Conservation (phyloP, 2,329 filamentous ascomycete species). For the Fusarium anthophilum region DNA sequence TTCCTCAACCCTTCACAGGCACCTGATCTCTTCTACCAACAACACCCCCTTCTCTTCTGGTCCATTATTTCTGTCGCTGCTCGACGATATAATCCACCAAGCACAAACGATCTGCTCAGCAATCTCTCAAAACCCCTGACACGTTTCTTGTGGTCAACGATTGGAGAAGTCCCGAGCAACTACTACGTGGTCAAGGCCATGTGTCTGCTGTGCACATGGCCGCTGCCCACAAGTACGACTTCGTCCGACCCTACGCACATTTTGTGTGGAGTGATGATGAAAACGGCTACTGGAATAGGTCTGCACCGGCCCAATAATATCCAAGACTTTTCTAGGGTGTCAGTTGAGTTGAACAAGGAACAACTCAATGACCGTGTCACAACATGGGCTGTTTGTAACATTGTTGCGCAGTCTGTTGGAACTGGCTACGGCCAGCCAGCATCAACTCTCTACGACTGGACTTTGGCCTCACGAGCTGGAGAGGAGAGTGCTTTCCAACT, state of each 20-base stretch:
- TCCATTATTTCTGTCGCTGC: conserved; percentile 79
- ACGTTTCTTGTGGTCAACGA: conserved; percentile 78
- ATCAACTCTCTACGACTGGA: conserved; percentile 81
- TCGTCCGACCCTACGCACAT: conserved; percentile 85
- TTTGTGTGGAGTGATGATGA: conserved; percentile 85
- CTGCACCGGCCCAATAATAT: conserved; percentile 83
- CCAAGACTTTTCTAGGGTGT: conserved; percentile 82
- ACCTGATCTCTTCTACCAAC: conserved; percentile 78
- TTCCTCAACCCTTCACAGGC: conserved; percentile 74
- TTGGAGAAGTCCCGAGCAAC: conserved; percentile 79
- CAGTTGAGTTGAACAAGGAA: conserved; percentile 78
- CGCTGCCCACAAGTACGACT: conserved; percentile 82
- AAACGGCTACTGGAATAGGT: conserved; percentile 84
- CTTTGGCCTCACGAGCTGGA: conserved; percentile 68
- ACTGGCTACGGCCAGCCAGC: conserved; percentile 86
- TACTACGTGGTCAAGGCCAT: conserved; percentile 85
- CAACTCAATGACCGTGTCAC: conserved; percentile 81
- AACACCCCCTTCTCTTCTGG: conserved; percentile 88
- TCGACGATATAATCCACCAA: conserved; percentile 68
- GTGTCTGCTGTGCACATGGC: conserved; percentile 83
- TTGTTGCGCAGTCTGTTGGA: conserved; percentile 83
- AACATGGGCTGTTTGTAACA: conserved; percentile 87
- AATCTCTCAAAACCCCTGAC: conserved; percentile 75
- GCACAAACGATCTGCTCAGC: conserved; percentile 70
- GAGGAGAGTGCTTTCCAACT: conserved; percentile 68